Percentiles rank a stretch among this genome's conserved stretches.
These are phyloP conservation scores for Wallacemonas sp. DNA, from an alignment of 208 protist species.

Conservation along the genomic window DNA sequence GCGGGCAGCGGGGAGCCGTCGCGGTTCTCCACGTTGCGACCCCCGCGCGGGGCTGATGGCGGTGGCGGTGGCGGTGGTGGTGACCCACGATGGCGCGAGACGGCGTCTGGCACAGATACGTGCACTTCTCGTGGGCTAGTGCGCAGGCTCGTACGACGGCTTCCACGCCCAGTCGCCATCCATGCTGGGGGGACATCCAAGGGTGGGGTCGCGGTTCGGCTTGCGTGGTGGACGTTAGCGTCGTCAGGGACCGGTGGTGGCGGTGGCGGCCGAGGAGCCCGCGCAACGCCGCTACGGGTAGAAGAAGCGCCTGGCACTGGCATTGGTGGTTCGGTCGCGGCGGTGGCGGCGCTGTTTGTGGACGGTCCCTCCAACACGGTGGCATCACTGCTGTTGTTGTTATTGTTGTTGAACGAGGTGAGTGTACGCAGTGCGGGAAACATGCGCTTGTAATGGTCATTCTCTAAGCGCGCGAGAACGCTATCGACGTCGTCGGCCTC, in stretches of 20 bases:
- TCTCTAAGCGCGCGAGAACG: constrained; percentile 65
- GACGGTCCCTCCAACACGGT: background rate
- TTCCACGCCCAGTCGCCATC: background rate
- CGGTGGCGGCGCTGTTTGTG: background rate
- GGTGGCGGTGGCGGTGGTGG: constrained; percentile 13
- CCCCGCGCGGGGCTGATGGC: background rate
- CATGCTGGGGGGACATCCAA: background rate
- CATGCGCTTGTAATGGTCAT: constrained; percentile 43
- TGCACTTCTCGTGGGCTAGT: background rate
- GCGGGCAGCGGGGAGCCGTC: background rate
- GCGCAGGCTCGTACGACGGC: background rate
- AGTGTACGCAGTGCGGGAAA: constrained; percentile 34
- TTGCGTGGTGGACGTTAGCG: background rate
- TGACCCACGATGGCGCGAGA: background rate
- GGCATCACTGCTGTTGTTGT: too few relatives aligned
- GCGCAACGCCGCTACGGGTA: background rate
- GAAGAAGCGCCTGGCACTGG: background rate
- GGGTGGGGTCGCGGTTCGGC: background rate
- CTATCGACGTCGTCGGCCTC: constrained; percentile 63
- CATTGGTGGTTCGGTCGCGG: background rate
- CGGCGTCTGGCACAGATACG: background rate
- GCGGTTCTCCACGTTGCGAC: background rate
- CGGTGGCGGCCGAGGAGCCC: background rate
- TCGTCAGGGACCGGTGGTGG: background rate
- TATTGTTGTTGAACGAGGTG: constrained; percentile 34